Evolutionary conservation across 2,329 filamentous ascomycete species (phyloP), one percentile per base, ranked within the genome.

Genomic region (Exophiala calicioides): DNA sequence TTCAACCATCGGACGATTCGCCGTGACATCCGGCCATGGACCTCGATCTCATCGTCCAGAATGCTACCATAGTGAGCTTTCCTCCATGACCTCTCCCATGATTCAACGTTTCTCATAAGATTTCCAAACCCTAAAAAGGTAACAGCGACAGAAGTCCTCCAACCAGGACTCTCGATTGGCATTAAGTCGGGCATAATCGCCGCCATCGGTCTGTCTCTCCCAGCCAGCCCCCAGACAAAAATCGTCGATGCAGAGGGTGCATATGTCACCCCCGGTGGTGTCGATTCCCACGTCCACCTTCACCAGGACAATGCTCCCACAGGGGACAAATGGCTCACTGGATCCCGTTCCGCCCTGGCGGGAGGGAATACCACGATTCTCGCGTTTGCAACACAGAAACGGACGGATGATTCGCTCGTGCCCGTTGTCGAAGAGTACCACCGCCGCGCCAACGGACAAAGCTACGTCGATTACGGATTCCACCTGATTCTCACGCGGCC

Each of bases 311-410:
- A 72, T 49, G 62, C 62, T 7, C 67, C 68, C 0, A 72, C 68
- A 1, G 66, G 71, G 3, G 73, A 75, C 46, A 69, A 64, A 16
- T 76, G 67, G 60, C 67, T 74, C 44, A 68, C 65, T 3, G 78
- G 78, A 0, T 75, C 76, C 0, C 68, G 78, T 6, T 76, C 71
- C 16, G 79, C 79, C 3, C 70, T 82, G 42, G 77, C 77, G 2
- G 79, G 79, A 6, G 79, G 79, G 18, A 81, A 73, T 3, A 83
- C 80, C 0, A 81, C 80, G 0, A 67, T 82, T 10, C 62, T 82
- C 5, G 69, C 77, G 0, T 82, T 84, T 60, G 80, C 79, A 0
- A 71, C 73, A 3, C 78, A 81, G 58, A 64, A 68, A 29, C 73
- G 72, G n/a, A 55, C 62, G 1, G 67, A 76, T 12, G 62, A 66